Conservation (phyloP, 305 asterid genomes). For the Rubia balearica region DNA sequence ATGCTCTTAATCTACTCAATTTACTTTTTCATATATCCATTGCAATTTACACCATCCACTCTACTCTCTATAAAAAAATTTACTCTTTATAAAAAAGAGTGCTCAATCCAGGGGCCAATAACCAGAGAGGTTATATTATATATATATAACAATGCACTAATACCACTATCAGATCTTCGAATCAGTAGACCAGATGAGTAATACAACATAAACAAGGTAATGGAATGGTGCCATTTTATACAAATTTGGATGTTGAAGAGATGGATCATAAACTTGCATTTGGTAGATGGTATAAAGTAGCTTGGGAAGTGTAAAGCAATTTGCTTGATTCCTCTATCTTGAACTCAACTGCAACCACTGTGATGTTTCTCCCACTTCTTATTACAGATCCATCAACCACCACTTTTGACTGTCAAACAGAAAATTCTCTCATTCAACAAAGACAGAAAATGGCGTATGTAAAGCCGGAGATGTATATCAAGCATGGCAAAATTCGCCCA, state of each 20-base stretch:
- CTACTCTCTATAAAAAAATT: no score
- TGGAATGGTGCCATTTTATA: neutral
- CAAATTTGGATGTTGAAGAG: neutral
- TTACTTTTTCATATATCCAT: no score
- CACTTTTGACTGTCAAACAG: slow-evolving; percentile 40
- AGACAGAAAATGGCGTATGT: no score
- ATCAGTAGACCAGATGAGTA: neutral
- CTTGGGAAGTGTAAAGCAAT: slow-evolving; percentile 47
- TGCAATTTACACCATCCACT: no score
- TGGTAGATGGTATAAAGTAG: slow-evolving; percentile 66
- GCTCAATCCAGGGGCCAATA: no score
- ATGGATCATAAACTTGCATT: slow-evolving; percentile 45
- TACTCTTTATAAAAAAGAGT: no score
- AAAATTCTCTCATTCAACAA: slow-evolving; percentile 8
- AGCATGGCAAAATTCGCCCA: neutral
- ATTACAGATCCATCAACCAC: slow-evolving; percentile 49
- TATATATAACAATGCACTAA: no score
- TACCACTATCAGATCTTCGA: no score
- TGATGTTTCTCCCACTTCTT: slow-evolving; percentile 72
- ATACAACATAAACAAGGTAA: neutral
- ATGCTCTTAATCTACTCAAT: no score
- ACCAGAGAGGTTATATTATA: no score
- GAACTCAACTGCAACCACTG: slow-evolving; percentile 44
- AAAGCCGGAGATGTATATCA: neutral
- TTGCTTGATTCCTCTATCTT: slow-evolving; percentile 16